Evolutionary conservation across 176 grass and related monocot genomes (phyloP), one percentile per base, ranked within the genome.

Genomic region (Saccharum spontaneum): DNA sequence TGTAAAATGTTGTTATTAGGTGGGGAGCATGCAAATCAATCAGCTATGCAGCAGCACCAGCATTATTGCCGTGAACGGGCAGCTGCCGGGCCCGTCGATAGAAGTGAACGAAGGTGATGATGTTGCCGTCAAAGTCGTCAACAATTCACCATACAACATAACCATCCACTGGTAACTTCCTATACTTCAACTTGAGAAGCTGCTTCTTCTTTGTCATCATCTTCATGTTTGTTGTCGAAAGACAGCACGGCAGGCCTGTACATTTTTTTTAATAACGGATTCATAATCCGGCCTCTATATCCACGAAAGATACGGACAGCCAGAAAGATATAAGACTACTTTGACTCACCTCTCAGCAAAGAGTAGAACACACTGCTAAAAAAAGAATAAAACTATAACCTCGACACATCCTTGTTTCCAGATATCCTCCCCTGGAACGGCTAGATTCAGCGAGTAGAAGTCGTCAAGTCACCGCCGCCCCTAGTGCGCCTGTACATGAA

Each of bases 21-120:
- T 91, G 22, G 82, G 77, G 39, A 81, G 82, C 40, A 91, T 79
- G 89, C 44, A 38, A 11, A 71, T 88, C 8, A 88, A 38, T 77
- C 85, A 81, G 72, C 86, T 91, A 14, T 91, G 89, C 82, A 84
- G 77, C 34, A 88, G 18, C 41, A 91, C 86, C 15, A 52, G 73
- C 40, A 92, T 89, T 69, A 79, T 92, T 10, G 86, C 76, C 3
- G 89, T 93, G 67, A 93, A 95, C 46, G 88, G 93, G 8, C 88
- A 69, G 17, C 77, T 90, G 38, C 93, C 88, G 30, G 88, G 89
- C 5, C 83, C 90, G 14, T 75, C 85, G 13, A 90, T 90, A 26
- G 81, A 90, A 63, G 89, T 87, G 61, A 76, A 80, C 30, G 85
- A 84, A 80, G 89, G 89, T 12, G 89, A 90, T 52, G 48, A 65